These are phyloP conservation scores for Aspergillus brasiliensis DNA, from an alignment of 2,329 filamentous ascomycete genomes.

Conservation along the genomic window DNA sequence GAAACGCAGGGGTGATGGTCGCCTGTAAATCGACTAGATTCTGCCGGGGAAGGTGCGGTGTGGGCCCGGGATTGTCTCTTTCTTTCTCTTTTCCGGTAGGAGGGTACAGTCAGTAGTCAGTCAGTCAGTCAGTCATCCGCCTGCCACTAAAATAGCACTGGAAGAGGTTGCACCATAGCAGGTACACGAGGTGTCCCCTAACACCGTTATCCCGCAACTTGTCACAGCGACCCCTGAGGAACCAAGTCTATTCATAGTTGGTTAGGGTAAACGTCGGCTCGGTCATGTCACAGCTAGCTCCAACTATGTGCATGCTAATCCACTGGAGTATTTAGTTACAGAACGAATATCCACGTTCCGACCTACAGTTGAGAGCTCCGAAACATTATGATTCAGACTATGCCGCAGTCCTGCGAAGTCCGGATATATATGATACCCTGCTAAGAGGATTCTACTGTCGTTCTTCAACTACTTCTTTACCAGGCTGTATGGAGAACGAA, in stretches of 20 bases:
- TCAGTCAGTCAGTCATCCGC: too few relatives aligned
- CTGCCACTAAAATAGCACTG: too few relatives aligned
- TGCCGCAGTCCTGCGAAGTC: background rate
- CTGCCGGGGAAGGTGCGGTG: background rate
- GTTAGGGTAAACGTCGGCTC: background rate
- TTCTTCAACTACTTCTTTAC: too few relatives aligned
- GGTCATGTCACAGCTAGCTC: background rate
- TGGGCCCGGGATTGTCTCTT: background rate
- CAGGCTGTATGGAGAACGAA: background rate
- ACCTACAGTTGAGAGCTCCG: too few relatives aligned
- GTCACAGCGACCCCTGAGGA: background rate
- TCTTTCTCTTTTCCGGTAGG: background rate
- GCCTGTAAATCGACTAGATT: background rate
- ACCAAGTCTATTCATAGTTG: background rate
- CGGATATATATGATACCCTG: too few relatives aligned
- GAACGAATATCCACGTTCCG: too few relatives aligned
- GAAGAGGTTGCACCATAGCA: background rate
- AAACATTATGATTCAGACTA: too few relatives aligned
- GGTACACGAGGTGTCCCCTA: background rate
- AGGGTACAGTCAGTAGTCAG: background rate
- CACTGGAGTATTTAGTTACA: too few relatives aligned
- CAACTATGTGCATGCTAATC: background rate
- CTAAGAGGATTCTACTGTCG: too few relatives aligned
- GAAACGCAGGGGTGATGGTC: background rate
- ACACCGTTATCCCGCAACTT: background rate